Conservation (phyloP, 768 basidiomycete genomes). For the Pisolithus tinctorius region DNA sequence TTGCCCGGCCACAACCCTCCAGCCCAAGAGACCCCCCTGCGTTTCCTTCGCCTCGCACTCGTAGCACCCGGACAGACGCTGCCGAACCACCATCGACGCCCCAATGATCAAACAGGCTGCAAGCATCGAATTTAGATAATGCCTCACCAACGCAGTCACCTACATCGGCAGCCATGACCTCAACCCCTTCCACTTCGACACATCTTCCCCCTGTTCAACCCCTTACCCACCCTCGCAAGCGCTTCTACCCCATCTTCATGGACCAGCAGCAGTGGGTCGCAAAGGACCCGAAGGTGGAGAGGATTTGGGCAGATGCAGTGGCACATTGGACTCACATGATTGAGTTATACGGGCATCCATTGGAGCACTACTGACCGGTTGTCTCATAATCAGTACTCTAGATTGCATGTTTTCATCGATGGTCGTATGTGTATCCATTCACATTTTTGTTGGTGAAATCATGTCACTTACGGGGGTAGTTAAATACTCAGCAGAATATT, state of each 20-base stretch:
- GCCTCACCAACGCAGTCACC: background rate
- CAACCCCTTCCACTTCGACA: background rate
- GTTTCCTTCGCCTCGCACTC: background rate
- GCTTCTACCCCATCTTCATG: slow-evolving; percentile 44
- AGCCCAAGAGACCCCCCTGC: background rate
- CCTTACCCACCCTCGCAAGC: slow-evolving; percentile 21
- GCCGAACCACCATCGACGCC: slow-evolving; percentile 18
- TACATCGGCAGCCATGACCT: background rate
- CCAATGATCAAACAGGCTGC: slow-evolving; percentile 9
- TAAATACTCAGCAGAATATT: too few relatives aligned
- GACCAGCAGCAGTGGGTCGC: slow-evolving; percentile 44
- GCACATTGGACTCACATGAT: slow-evolving; percentile 11
- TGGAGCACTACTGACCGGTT: background rate
- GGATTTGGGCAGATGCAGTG: slow-evolving; percentile 19
- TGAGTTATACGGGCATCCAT: slow-evolving; percentile 8
- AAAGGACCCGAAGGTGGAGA: slow-evolving; percentile 31
- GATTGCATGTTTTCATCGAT: too few relatives aligned
- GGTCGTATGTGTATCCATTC: too few relatives aligned
- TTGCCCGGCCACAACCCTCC: background rate
- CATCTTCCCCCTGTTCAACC: background rate
- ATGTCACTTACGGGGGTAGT: too few relatives aligned
- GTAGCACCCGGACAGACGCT: background rate
- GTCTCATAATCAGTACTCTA: too few relatives aligned
- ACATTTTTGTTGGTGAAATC: too few relatives aligned
- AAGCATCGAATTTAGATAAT: background rate